phyloP scores from a whole-genome alignment of 805 yeast genomes.

The Lipomyces yamadae region DNA sequence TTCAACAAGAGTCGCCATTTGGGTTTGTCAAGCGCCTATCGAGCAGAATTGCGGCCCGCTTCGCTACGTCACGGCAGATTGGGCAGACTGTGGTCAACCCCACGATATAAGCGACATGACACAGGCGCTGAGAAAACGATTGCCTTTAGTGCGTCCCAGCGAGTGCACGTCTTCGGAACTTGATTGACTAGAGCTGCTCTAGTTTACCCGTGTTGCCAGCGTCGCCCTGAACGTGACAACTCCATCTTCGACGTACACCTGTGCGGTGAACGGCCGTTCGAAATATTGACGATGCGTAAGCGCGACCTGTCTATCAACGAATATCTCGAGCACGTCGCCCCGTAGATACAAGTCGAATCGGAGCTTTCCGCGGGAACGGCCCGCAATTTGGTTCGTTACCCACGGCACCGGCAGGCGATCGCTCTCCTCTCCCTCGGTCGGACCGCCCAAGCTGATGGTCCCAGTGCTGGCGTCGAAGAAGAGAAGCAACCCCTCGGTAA shows the following conservation, averaged over 20 bases:
- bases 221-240: conserved; percentile 1
- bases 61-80: conserved; percentile 1
- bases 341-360: neutral
- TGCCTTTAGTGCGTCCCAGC: neutral
- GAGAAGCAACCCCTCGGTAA: conserved; percentile 1
- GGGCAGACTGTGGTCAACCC: conserved; percentile 1
- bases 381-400: conserved; percentile 1
- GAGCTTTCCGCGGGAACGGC: conserved; percentile 1
- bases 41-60: neutral
- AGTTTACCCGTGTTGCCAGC: conserved; percentile 1
- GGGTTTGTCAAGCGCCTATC: neutral
- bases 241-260: conserved; percentile 1
- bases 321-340: conserved; percentile 1
- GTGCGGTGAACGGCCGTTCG: conserved; percentile 1
- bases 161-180: conserved; percentile 1
- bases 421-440: conserved; percentile 1
- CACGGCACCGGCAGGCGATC: neutral
- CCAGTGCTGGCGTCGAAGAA: neutral
- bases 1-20: neutral
- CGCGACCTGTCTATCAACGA: conserved; percentile 1
- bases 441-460: conserved; percentile 1
- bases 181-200: neutral
- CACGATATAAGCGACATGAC: neutral
- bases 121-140: neutral
- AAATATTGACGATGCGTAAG: neutral